Percentiles rank a stretch among this genome's conserved stretches.
Conservation (phyloP, 768 basidiomycete species). For the Cystobasidium onofrii region DNA sequence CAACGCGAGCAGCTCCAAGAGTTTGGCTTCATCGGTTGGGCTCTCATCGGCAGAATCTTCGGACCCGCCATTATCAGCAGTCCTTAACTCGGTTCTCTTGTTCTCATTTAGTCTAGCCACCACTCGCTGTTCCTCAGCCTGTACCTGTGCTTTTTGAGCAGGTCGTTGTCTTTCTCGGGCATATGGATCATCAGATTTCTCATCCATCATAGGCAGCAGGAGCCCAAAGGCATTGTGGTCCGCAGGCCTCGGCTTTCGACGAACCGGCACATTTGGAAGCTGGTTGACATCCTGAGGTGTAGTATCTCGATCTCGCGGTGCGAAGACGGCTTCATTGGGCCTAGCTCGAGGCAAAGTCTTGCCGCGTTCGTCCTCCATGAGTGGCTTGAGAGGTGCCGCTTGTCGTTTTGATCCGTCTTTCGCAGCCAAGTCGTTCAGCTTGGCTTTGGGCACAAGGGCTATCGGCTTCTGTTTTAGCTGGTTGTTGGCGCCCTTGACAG, state of each 20-base stretch:
- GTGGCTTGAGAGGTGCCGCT: too few species aligned
- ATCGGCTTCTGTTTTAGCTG: too few species aligned
- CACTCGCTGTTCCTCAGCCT: background rate
- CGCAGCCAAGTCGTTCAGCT: too few species aligned
- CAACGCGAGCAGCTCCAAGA: background rate
- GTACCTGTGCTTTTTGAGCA: background rate
- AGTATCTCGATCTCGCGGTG: too few species aligned
- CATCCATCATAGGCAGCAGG: background rate
- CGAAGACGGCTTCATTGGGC: too few species aligned
- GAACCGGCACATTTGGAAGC: too few species aligned
- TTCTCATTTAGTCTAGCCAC: background rate
- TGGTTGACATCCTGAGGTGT: too few species aligned
- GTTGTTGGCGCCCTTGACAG: too few species aligned
- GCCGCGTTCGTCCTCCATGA: too few species aligned
- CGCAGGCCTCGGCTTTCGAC: background rate
- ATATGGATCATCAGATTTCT: background rate
- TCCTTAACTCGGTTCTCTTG: background rate
- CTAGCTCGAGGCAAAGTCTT: too few species aligned
- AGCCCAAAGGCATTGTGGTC: background rate
- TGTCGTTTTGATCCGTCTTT: too few species aligned
- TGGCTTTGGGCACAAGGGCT: too few species aligned
- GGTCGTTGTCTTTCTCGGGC: background rate
- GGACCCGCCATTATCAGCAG: background rate
- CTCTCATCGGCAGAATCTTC: background rate
- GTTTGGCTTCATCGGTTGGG: background rate